Conservation (phyloP, 163 green algal genomes). For the Scenedesmus sp. region DNA sequence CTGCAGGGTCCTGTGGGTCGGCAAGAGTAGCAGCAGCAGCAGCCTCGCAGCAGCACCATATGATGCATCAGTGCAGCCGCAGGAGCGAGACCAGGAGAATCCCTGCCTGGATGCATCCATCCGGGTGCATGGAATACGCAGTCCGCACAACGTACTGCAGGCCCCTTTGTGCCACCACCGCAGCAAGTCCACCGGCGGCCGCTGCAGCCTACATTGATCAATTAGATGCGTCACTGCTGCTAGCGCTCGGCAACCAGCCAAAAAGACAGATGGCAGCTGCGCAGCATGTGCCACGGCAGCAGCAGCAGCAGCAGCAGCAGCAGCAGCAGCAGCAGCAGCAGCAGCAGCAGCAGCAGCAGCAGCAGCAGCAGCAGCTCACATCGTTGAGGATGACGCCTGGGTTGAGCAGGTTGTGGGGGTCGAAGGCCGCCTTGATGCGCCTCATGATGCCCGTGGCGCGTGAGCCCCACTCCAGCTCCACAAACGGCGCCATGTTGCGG, state of each 20-base stretch:
- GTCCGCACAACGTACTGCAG: too few species aligned
- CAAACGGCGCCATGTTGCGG: constrained; percentile 54
- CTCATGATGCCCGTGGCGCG: constrained; percentile 23
- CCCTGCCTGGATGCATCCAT: too few species aligned
- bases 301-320: too few species aligned
- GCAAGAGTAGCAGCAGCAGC: neutral
- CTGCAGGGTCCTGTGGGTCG: constrained; percentile 29
- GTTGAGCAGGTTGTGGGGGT: constrained; percentile 52
- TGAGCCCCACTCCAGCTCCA: constrained; percentile 51
- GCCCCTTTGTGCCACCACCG: too few species aligned
- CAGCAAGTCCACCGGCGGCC: neutral
- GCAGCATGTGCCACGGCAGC: too few species aligned
- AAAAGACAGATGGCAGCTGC: too few species aligned
- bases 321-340: neutral
- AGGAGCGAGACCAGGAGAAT: neutral
- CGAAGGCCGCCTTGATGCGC: constrained; percentile 44
- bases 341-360: neutral
- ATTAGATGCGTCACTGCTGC: too few species aligned
- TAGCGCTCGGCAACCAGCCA: too few species aligned
- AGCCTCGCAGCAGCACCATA: neutral
- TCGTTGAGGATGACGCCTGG: constrained; percentile 52
- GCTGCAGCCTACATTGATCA: too few species aligned
- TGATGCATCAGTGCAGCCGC: too few species aligned
- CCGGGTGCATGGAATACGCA: too few species aligned
- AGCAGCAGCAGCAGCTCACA: neutral